These are phyloP conservation scores for Fusarium newnesense DNA, from an alignment of 2,329 filamentous ascomycete genomes.

Conservation along the genomic window DNA sequence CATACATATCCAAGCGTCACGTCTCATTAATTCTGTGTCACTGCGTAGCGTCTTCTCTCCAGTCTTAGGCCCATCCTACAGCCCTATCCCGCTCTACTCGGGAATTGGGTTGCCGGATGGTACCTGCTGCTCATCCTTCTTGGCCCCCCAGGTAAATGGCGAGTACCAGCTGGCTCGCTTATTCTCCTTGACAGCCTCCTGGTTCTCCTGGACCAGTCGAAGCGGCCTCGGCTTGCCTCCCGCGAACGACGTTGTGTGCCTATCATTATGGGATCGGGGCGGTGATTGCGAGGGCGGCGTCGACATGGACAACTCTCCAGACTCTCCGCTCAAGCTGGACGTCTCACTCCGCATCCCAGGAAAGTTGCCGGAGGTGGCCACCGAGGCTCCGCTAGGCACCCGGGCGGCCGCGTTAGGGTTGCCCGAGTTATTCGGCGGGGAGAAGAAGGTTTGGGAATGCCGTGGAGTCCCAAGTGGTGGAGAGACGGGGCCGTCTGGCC, in stretches of 20 bases:
- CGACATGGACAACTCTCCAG: conserved; percentile 58
- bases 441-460: conserved; percentile 73
- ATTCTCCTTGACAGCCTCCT: conserved; percentile 60
- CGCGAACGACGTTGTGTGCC: conserved; percentile 65
- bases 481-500: conserved; percentile 72
- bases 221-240: conserved; percentile 84
- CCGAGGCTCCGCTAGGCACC: conserved; percentile 61
- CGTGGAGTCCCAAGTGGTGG: conserved; percentile 67
- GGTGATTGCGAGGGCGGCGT: conserved; percentile 64
- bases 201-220: conserved; percentile 84
- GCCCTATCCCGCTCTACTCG: conserved; percentile 43
- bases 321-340: conserved; percentile 74
- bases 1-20: conserved; percentile 43
- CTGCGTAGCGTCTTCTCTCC: conserved; percentile 1
- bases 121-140: conserved; percentile 59
- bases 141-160: conserved; percentile 63
- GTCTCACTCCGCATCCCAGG: conserved; percentile 76
- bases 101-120: conserved; percentile 48
- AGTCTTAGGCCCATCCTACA: conserved; percentile 5
- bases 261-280: conserved; percentile 61
- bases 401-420: conserved; percentile 63
- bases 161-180: conserved; percentile 73
- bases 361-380: conserved; percentile 69
- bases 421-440: conserved; percentile 58
- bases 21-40: conserved; percentile 34